Base-by-base conservation (phyloP, 371 early-diverging fungal genomes). In the Haplosporangium sp. region DNA sequence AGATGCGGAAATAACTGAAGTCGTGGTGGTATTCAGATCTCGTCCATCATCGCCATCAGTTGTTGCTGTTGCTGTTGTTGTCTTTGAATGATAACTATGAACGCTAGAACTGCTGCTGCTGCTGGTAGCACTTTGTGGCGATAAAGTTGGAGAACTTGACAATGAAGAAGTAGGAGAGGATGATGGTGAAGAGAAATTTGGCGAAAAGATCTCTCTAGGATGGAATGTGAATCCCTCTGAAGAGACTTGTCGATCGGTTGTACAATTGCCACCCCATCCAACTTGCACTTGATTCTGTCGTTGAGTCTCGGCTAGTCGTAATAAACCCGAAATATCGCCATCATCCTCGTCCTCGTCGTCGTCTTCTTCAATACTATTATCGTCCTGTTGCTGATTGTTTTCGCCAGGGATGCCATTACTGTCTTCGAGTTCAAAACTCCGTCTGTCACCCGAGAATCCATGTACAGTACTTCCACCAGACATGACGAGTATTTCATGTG, bases 301-400 rank as follows among this genome's bases (percentile, higher is more conserved):
- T 58, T 72, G 72, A 7, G 39, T 72, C 42, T 66, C 72, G 13
- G 72, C 66, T 34, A 67, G n/a, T 4, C 42, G 35, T 37, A 72
- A 44, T 15, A 66, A 13, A 5, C 55, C 65, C 20, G 66, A 71
- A 2, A 39, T 35, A 42, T 65, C 66, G 0, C 47, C 65, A 4
- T 64, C 65, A n/a, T 60, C 61, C 4, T 42, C 38, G 38, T 55
- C 61, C 8, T 61, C 61, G 2, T 44, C 61, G 40, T 55, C 65
- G n/a, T 20, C 13, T 4, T 17, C 20, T 34, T 6, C 59, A 17
- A 4, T 19, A 19, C 19, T 52, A 13, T 71, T 39, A 13, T 50
- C 57, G 34, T 58, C 66, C 58, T 35, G 11, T 34, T 9, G 4
- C 38, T 8, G 35, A 10, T 6, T 27, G 34, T 66, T 38, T 10